phyloP scores from a whole-genome alignment of 768 basidiomycete genomes.

The Sporobolomyces phaffii region DNA sequence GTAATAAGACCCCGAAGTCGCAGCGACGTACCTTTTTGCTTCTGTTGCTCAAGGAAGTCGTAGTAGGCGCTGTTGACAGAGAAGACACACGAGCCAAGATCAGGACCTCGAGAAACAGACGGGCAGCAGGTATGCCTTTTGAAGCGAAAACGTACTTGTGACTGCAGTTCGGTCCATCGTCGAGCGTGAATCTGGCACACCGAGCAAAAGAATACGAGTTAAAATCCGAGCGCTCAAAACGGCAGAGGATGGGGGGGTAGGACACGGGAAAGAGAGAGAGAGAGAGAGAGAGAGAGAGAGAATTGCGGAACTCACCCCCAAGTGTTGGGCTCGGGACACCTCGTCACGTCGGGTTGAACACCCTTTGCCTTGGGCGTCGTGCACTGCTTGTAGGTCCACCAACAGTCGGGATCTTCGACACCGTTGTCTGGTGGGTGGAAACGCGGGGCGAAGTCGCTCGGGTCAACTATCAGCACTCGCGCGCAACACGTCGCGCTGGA shows the following conservation, averaged over 20 bases:
- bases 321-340: conserved; percentile 42
- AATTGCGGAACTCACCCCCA: too few relatives aligned
- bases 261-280: too few relatives aligned
- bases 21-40: conserved; percentile 44
- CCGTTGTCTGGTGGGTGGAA: conserved; percentile 2
- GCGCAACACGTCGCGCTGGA: too few relatives aligned
- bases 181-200: conserved; percentile 5
- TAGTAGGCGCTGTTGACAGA: conserved; percentile 42
- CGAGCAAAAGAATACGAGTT: too few relatives aligned
- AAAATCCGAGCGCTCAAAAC: too few relatives aligned
- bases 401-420: conserved; percentile 24
- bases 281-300: too few relatives aligned
- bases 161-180: conserved; percentile 37
- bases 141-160: conserved; percentile 42
- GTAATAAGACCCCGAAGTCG: too few relatives aligned
- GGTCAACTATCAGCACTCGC: not conserved
- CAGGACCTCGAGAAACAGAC: too few relatives aligned
- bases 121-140: too few relatives aligned
- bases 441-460: not conserved
- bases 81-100: not conserved
- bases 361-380: conserved; percentile 40
- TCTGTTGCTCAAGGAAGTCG: conserved; percentile 45
- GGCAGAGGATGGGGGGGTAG: too few relatives aligned
- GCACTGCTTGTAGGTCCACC: conserved; percentile 42
- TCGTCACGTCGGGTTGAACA: conserved; percentile 2